Conservation (phyloP, 148 eudicot species). For the Nepenthes gracilis region DNA sequence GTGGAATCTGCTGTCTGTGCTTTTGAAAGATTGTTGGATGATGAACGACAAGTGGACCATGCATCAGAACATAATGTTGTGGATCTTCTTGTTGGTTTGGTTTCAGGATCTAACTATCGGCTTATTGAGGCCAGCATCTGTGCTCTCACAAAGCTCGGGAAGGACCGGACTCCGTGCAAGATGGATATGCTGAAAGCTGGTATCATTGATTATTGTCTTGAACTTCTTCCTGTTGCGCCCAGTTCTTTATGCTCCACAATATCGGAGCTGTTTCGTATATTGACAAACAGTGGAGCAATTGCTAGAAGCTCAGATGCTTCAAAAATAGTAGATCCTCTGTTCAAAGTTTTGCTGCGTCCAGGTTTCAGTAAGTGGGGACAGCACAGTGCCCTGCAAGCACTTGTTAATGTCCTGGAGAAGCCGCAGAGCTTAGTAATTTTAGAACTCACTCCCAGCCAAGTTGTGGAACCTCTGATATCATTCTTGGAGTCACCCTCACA, state of each 20-base stretch:
- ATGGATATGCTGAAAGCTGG: constrained; percentile 71
- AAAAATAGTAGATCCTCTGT: constrained; percentile 62
- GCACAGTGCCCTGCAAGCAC: constrained; percentile 81
- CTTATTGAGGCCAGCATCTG: constrained; percentile 57
- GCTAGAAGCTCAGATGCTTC: constrained; percentile 53
- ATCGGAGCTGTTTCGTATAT: constrained; percentile 62
- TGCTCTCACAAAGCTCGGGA: constrained; percentile 63
- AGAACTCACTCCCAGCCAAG: constrained; percentile 61
- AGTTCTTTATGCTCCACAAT: constrained; percentile 51
- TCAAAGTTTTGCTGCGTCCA: constrained; percentile 41
- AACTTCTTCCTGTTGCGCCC: constrained; percentile 48
- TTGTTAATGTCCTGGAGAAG: constrained; percentile 76
- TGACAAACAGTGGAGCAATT: constrained; percentile 68
- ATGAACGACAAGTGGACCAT: constrained; percentile 42
- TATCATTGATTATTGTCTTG: constrained; percentile 51
- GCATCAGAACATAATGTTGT: constrained; percentile 40
- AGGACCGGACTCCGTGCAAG: constrained; percentile 65
- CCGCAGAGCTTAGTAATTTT: constrained; percentile 52
- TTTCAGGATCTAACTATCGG: constrained; percentile 53
- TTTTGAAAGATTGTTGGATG: constrained; percentile 56
- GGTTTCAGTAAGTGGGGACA: constrained; percentile 61
- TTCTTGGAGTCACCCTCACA: constrained; percentile 69
- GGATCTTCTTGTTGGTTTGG: constrained; percentile 48
- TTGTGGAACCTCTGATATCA: constrained; percentile 59
- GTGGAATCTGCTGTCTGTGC: constrained; percentile 69